Percentiles rank a stretch among this genome's conserved stretches.
These are phyloP conservation scores for Candida palmyrensis DNA, from an alignment of 805 yeast species.

Conservation along the genomic window DNA sequence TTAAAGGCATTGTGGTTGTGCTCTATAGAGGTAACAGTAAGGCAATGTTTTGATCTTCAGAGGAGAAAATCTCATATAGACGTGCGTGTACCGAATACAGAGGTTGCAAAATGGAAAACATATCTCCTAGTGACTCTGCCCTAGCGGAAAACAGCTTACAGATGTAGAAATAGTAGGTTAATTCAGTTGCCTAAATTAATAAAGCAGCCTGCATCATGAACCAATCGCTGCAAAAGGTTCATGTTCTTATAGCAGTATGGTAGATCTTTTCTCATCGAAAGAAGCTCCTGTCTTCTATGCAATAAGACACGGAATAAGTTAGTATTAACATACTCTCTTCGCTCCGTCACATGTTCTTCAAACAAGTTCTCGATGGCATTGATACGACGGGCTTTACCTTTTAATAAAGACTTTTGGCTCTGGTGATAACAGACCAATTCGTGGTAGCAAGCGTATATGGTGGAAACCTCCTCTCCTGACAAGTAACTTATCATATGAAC, in stretches of 20 bases:
- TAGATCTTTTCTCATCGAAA: slow-evolving; percentile 5
- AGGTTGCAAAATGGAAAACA: too few species aligned
- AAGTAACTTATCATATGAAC: slow-evolving; percentile 10
- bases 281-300: slow-evolving; percentile 2
- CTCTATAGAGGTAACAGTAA: too few species aligned
- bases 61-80: too few species aligned
- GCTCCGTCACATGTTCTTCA: neutral
- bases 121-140: too few species aligned
- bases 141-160: too few species aligned
- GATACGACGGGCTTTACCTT: neutral
- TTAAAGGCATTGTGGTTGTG: slow-evolving; percentile 1
- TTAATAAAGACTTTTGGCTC: neutral
- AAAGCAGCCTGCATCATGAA: slow-evolving; percentile 10
- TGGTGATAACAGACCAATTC: neutral
- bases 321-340: neutral
- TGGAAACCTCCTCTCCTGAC: neutral
- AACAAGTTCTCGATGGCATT: neutral
- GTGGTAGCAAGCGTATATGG: slow-evolving; percentile 1
- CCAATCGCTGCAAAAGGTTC: slow-evolving; percentile 9
- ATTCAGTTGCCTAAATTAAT: too few species aligned
- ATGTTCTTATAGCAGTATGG: slow-evolving; percentile 11
- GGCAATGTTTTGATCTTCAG: too few species aligned
- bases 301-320: neutral
- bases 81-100: too few species aligned
- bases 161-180: too few species aligned